Evolutionary conservation across 768 basidiomycete species (phyloP).

Genomic region (Leccinum boreale): DNA sequence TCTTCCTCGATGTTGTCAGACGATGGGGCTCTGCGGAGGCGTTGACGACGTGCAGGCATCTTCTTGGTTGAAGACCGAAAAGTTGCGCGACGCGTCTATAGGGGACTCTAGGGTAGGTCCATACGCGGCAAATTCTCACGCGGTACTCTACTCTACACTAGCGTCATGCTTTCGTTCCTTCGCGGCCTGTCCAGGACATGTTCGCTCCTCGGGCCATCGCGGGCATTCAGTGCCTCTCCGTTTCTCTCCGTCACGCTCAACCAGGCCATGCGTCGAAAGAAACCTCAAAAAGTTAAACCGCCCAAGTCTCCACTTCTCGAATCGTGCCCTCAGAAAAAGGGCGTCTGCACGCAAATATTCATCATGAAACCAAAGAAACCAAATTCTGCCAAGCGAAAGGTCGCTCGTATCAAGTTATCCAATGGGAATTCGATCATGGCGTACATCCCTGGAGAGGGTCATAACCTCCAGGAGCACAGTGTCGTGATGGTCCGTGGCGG

Average conservation of each 20-base stretch:
- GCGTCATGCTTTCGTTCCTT: constrained; percentile 28
- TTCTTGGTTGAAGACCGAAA: constrained; percentile 7
- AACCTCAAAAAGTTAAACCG: constrained; percentile 43
- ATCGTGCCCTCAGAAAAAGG: constrained; percentile 82
- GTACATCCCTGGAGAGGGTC: constrained; percentile 96
- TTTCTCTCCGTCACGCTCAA: constrained; percentile 71
- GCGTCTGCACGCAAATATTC: constrained; percentile 80
- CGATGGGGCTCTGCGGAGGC: constrained; percentile 44
- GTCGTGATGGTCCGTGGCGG: constrained; percentile 95
- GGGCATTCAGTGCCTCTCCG: constrained; percentile 63
- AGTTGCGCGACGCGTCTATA: constrained; percentile 21
- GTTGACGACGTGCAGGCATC: constrained; percentile 40
- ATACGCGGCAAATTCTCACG: constrained; percentile 23
- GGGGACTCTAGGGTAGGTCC: constrained; percentile 28
- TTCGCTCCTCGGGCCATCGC: constrained; percentile 22
- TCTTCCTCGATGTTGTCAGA: constrained; percentile 62
- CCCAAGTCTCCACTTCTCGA: constrained; percentile 77
- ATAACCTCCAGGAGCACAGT: constrained; percentile 96
- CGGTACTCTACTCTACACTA: not conserved
- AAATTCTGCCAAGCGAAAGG: constrained; percentile 97
- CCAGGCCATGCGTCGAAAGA: constrained; percentile 81
- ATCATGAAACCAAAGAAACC: constrained; percentile 94
- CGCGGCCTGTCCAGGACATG: constrained; percentile 22
- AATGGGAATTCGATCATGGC: constrained; percentile 88
- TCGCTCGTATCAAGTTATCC: constrained; percentile 88